Percentiles rank a stretch among this genome's conserved stretches.
phyloP scores from a whole-genome alignment of 2,329 filamentous ascomycete genomes.

The Myrmaecium sp. region DNA sequence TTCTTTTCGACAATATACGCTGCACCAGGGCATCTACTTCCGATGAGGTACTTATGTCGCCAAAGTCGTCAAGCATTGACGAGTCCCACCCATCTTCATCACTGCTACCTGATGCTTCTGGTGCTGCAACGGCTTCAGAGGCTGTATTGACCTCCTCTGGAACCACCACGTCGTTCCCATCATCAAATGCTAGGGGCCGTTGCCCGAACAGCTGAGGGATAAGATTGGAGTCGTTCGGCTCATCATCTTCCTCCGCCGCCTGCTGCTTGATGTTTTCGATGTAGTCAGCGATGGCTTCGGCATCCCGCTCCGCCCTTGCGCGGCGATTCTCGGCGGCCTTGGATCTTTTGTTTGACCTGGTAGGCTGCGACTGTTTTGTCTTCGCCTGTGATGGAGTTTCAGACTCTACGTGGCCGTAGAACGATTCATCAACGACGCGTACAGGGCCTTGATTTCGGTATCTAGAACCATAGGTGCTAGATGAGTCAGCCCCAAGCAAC shows the following conservation, averaged over 20 bases:
- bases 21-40: slow-evolving; percentile 25
- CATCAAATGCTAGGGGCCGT: slow-evolving; percentile 17
- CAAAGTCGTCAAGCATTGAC: slow-evolving; percentile 29
- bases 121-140: background rate
- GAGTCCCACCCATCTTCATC: slow-evolving; percentile 23
- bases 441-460: too few relatives aligned
- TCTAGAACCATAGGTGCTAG: too few relatives aligned
- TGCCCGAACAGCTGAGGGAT: too few relatives aligned
- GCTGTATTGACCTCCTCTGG: background rate
- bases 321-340: too few relatives aligned
- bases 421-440: too few relatives aligned
- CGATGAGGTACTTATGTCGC: slow-evolving; percentile 33
- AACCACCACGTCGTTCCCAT: slow-evolving; percentile 17
- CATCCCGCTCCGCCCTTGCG: slow-evolving; percentile 22
- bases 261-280: slow-evolving; percentile 46
- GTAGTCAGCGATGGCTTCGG: slow-evolving; percentile 49
- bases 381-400: too few relatives aligned
- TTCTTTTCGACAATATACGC: slow-evolving; percentile 28
- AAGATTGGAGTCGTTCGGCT: slow-evolving; percentile 7
- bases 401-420: too few relatives aligned
- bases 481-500: too few relatives aligned
- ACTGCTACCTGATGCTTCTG: background rate
- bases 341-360: too few relatives aligned
- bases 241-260: slow-evolving; percentile 12
- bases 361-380: too few relatives aligned